These are phyloP conservation scores for Chlamydomonas sp. DNA, from an alignment of 139 green algal species.

Conservation along the genomic window DNA sequence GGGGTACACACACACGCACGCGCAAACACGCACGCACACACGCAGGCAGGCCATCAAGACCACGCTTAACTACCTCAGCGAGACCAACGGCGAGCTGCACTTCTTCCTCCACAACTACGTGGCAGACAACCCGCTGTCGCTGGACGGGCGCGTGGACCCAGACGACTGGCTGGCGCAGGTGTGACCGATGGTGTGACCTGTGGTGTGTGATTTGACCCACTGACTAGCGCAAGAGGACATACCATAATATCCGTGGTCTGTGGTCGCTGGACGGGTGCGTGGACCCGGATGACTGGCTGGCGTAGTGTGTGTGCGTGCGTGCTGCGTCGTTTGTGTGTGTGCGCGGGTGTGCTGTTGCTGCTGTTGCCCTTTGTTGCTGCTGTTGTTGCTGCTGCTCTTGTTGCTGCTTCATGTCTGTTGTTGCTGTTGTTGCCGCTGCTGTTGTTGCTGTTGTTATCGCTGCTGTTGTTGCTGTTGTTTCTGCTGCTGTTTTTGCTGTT, in stretches of 20 bases:
- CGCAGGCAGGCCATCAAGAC: slow-evolving; percentile 17
- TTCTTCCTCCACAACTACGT: slow-evolving; percentile 40
- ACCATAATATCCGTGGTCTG: no score
- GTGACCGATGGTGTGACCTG: neutral
- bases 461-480: no score
- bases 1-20: neutral
- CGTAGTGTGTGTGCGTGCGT: no score
- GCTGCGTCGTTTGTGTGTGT: no score
- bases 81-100: slow-evolving; percentile 41
- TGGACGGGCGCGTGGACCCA: slow-evolving; percentile 19
- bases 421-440: no score
- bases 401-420: no score
- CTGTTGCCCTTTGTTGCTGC: no score
- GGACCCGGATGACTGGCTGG: slow-evolving; percentile 33
- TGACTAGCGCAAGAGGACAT: no score
- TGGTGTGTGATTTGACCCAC: neutral
- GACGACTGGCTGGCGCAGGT: slow-evolving; percentile 28
- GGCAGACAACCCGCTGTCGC: slow-evolving; percentile 20
- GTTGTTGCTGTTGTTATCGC: no score
- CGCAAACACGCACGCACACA: neutral
- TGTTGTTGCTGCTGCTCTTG: no score
- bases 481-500: no score
- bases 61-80: slow-evolving; percentile 32
- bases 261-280: slow-evolving; percentile 12
- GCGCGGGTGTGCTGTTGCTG: no score